Evolutionary conservation across 2,329 filamentous ascomycete species (phyloP).

Genomic region (Monilinia fructicola): DNA sequence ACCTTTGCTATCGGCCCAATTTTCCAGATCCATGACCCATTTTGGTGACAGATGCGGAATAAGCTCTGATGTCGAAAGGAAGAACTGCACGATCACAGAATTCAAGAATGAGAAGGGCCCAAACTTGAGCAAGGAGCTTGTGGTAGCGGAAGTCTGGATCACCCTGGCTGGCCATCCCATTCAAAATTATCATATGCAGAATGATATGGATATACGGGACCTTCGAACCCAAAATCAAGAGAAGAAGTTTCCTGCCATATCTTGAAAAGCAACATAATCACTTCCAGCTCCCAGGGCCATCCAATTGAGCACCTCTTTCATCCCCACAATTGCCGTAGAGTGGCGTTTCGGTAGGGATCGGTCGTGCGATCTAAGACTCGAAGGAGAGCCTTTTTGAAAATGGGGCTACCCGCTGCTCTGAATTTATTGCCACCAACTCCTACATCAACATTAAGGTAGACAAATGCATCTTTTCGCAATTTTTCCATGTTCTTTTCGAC

Average conservation of each 20-base stretch:
- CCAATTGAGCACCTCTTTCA: conserved; percentile 58
- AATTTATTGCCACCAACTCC: conserved; percentile 76
- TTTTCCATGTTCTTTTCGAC: conserved; percentile 80
- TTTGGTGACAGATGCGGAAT: conserved; percentile 61
- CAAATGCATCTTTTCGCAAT: conserved; percentile 72
- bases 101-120: conserved; percentile 80
- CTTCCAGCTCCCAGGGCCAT: conserved; percentile 70
- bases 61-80: conserved; percentile 76
- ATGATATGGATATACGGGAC: conserved; percentile 67
- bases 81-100: conserved; percentile 77
- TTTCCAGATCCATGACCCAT: conserved; percentile 66
- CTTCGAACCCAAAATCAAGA: conserved; percentile 76
- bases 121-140: conserved; percentile 72
- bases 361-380: conserved; percentile 71
- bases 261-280: conserved; percentile 88
- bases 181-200: conserved; percentile 89
- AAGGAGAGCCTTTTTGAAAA: conserved; percentile 70
- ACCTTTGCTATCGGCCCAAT: conserved; percentile 60
- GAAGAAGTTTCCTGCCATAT: conserved; percentile 88
- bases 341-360: conserved; percentile 70
- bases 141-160: conserved; percentile 86
- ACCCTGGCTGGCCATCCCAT: conserved; percentile 75
- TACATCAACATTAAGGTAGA: conserved; percentile 88
- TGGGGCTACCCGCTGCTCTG: conserved; percentile 74
- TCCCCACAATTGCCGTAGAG: conserved; percentile 77